phyloP scores from a whole-genome alignment of 2,329 filamentous ascomycete genomes.

The Zymoseptoria ardabiliae region DNA sequence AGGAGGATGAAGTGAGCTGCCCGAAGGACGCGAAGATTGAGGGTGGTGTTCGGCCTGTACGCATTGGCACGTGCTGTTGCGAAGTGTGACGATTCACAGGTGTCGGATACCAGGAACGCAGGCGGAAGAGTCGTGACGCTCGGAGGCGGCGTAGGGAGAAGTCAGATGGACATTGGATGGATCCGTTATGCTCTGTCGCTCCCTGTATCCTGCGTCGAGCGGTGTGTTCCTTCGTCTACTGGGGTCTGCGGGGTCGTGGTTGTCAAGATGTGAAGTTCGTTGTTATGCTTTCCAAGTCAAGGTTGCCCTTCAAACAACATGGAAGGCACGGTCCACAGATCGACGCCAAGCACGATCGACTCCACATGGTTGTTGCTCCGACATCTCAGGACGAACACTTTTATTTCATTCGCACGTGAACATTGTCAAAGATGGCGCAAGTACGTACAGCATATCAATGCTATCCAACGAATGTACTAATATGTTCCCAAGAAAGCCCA shows the following conservation, averaged over 20 bases:
- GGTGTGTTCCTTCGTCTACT: background rate
- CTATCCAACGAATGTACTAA: background rate
- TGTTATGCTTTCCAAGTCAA: background rate
- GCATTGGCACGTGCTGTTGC: background rate
- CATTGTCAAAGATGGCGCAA: constrained; percentile 19
- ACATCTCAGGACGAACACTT: background rate
- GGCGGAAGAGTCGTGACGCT: background rate
- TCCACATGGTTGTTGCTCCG: background rate
- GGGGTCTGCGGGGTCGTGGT: background rate
- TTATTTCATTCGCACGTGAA: background rate
- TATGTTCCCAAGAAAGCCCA: constrained; percentile 39
- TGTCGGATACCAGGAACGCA: background rate
- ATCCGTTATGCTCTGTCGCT: background rate
- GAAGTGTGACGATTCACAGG: background rate
- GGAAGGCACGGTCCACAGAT: background rate
- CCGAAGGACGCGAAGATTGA: background rate
- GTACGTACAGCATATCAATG: constrained; percentile 7
- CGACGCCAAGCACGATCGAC: background rate
- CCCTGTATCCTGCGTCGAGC: background rate
- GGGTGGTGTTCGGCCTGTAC: background rate
- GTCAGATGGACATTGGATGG: background rate
- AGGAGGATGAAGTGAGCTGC: background rate
- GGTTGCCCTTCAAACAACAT: background rate
- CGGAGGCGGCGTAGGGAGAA: background rate
- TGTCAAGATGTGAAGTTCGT: background rate